A percentile compares a stretch with the other conserved stretches of the same genome.
Evolutionary conservation across 805 yeast genomes (phyloP).

Genomic region (Yarrowia divulgata): DNA sequence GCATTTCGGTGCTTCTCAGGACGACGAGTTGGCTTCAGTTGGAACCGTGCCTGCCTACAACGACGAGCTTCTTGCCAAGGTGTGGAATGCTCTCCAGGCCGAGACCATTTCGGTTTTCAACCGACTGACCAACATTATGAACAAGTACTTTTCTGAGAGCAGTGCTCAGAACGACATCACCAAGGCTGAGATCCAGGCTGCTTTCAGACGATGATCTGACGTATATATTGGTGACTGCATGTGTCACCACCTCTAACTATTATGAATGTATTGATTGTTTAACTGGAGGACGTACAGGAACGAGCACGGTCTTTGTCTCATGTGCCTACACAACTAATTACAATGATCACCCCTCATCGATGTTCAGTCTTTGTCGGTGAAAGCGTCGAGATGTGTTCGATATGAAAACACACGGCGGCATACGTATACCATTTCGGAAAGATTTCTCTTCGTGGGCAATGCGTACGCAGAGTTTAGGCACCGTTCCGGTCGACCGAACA

Average conservation of each 20-base stretch:
- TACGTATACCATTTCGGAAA: no score
- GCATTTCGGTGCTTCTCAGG: conserved; percentile 56
- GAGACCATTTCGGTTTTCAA: conserved; percentile 64
- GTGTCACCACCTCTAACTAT: neutral
- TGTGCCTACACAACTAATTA: no score
- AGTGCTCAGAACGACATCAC: conserved; percentile 61
- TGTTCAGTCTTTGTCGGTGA: no score
- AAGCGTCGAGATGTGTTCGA: no score
- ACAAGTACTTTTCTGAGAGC: conserved; percentile 55
- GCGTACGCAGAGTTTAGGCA: no score
- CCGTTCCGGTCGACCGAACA: no score
- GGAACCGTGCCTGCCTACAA: conserved; percentile 54
- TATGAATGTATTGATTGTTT: conserved; percentile 4
- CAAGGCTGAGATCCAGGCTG: conserved; percentile 63
- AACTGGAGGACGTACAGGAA: neutral
- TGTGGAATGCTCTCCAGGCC: conserved; percentile 76
- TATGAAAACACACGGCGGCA: no score
- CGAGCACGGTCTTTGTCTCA: no score
- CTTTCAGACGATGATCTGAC: conserved; percentile 51
- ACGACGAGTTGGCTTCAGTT: conserved; percentile 46
- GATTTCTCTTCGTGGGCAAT: no score
- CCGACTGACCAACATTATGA: conserved; percentile 62
- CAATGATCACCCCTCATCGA: no score
- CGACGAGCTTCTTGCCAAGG: conserved; percentile 61
- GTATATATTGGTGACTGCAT: neutral